Evolutionary conservation across 768 basidiomycete species (phyloP).

Genomic region (Lyophyllum semitale): DNA sequence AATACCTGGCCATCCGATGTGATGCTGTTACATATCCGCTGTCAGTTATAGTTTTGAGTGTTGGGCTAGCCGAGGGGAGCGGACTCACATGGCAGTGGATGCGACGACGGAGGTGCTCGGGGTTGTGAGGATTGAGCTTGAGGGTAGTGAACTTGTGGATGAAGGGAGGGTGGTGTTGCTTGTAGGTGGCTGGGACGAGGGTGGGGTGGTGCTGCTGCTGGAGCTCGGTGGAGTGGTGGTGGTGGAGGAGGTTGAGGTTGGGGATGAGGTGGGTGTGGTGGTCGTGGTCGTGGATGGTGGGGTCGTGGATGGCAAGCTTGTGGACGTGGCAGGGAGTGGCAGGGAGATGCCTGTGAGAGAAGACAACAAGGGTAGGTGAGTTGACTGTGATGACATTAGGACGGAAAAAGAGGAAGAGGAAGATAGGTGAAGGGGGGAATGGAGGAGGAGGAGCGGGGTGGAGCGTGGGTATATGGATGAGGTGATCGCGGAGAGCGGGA

Average conservation of each 20-base stretch:
- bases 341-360: background rate
- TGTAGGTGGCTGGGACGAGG: no score
- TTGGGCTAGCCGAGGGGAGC: no score
- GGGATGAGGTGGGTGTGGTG: background rate
- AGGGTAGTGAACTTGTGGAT: no score
- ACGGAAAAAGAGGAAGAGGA: background rate
- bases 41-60: no score
- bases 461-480: no score
- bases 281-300: background rate
- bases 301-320: background rate
- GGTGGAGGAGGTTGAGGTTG: background rate
- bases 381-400: background rate
- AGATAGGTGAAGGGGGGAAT: background rate
- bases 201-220: background rate
- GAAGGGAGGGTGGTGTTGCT: no score
- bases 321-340: background rate
- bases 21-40: background rate
- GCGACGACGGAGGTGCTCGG: background rate
- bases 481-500: background rate
- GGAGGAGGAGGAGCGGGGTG: background rate
- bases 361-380: background rate
- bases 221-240: background rate
- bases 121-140: background rate
- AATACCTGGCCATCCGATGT: conserved; percentile 29
- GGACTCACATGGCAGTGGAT: conserved; percentile 4